Evolutionary conservation across 306 rosid genomes (phyloP), one percentile per base, ranked within the genome.

Genomic region (Citrullus amarus): DNA sequence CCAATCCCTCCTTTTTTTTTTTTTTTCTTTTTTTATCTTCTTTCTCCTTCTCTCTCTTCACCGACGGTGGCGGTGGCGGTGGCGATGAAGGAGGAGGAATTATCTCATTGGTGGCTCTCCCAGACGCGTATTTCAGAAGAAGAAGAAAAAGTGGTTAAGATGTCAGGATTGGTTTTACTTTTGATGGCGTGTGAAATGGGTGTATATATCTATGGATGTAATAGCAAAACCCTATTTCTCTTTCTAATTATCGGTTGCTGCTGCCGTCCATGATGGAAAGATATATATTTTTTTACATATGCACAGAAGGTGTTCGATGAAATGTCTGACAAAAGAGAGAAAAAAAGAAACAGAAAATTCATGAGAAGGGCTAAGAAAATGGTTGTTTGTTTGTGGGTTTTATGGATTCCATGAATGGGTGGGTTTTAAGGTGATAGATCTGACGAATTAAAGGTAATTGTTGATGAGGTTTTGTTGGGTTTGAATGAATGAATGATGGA

Each of bases 161-260:
- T 70, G 76, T 70, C 76, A 46, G 58, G 38, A 14, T 46, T 6
- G 17, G 32, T 70, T 48, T 70, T 46, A 25, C 53, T 68, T 41
- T 71, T 71, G 57, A 46, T 70, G 39, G 57, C 20, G 76, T 70
- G 76, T 22, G 36, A 71, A 48, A 46, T 71, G 76, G 22, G 76
- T 12, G 8, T 63, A 66, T 66, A 15, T 63, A 66, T 66, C 48
- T 66, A 8, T 66, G 50, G 58, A 25, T 46, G 76, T 71, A 71
- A 8, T 36, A 17, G 76, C 55, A 48, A 71, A 71, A 46, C 76
- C 76, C 57, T 46, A 71, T 46, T 71, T 70, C 12, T 2, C 22
- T 71, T 71, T 68, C 36, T 43, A 16, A 43, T 39, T n/a, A 5
- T 34, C 34, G 0, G 55, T 43, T 68, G 20, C 18, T 69, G 75